Evolutionary conservation across 768 basidiomycete species (phyloP).

Genomic region (Cyclocybe aegerita): DNA sequence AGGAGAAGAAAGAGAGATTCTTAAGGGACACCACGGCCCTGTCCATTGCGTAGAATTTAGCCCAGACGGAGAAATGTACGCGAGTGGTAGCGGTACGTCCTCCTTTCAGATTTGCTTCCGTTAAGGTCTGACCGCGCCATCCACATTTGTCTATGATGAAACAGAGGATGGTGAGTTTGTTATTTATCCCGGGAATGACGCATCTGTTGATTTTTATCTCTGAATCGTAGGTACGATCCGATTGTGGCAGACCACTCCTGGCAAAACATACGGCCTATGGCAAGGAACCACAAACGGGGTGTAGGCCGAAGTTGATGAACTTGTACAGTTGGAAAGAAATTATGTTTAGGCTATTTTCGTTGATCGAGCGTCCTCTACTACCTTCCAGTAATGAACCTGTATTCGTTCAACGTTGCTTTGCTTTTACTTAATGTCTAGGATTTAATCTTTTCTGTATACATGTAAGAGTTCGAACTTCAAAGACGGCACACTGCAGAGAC

Average conservation of each 20-base stretch:
- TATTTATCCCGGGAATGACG: background rate
- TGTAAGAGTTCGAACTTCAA: background rate
- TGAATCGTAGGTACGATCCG: conserved; percentile 77
- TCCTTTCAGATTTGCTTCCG: conserved; percentile 2
- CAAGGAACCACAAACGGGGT: conserved; percentile 47
- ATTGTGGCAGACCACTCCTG: conserved; percentile 95
- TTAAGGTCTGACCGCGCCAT: conserved; percentile 14
- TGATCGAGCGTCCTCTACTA: conserved; percentile 17
- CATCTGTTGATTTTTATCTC: conserved; percentile 7
- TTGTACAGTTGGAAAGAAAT: conserved; percentile 18
- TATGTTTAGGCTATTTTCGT: conserved; percentile 20
- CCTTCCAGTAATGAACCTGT: conserved; percentile 17
- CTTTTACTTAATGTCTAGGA: background rate
- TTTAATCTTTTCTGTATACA: background rate
- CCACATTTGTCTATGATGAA: conserved; percentile 3
- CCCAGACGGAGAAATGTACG: conserved; percentile 97
- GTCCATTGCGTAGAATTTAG: conserved; percentile 93
- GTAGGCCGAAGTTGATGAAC: conserved; percentile 23
- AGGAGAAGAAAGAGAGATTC: conserved; percentile 86
- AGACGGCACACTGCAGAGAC: no score
- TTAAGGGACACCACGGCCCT: conserved; percentile 97
- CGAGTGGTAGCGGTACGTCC: conserved; percentile 89
- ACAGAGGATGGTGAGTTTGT: conserved; percentile 69
- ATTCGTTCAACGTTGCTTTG: background rate
- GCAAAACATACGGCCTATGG: conserved; percentile 91